These are phyloP conservation scores for Marasmius oreades DNA, from an alignment of 1,284 basidiomycete species.

Conservation along the genomic window DNA sequence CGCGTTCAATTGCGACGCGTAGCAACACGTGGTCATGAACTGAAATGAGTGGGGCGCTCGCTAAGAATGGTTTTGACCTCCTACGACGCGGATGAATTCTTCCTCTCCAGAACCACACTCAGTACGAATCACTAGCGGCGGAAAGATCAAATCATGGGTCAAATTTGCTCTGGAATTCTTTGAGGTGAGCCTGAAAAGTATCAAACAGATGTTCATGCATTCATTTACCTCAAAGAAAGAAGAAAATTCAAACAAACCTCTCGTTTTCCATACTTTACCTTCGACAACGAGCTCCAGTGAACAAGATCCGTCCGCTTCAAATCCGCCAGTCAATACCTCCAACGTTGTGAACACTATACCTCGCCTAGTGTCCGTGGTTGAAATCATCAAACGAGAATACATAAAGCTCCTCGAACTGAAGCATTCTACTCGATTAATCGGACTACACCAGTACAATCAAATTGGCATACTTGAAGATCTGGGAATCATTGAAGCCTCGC, in stretches of 20 bases:
- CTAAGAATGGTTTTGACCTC: too few relatives aligned
- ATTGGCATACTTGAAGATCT: slow-evolving; percentile 55
- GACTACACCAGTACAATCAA: slow-evolving; percentile 82
- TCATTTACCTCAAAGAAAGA: slow-evolving; percentile 41
- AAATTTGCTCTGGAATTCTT: slow-evolving; percentile 59
- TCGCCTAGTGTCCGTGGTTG: slow-evolving; percentile 71
- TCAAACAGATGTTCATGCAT: slow-evolving; percentile 7
- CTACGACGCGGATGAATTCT: background rate
- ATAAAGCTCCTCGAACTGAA: slow-evolving; percentile 45
- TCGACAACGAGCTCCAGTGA: slow-evolving; percentile 19
- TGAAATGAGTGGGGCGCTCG: background rate
- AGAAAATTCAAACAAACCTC: slow-evolving; percentile 37
- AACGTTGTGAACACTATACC: slow-evolving; percentile 41
- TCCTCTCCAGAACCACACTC: slow-evolving; percentile 23
- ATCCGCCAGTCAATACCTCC: slow-evolving; percentile 3
- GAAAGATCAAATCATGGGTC: slow-evolving; percentile 64
- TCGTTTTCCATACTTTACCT: slow-evolving; percentile 71
- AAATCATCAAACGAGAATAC: slow-evolving; percentile 83
- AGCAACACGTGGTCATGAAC: background rate
- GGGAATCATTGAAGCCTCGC: slow-evolving; percentile 17
- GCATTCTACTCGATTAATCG: slow-evolving; percentile 36
- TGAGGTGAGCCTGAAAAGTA: slow-evolving; percentile 40
- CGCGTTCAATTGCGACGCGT: background rate
- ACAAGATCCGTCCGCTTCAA: slow-evolving; percentile 4
- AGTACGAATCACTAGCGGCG: slow-evolving; percentile 61